These are phyloP conservation scores for Rhytidhysteron rufulum DNA, from an alignment of 2,329 filamentous ascomycete genomes.

Conservation along the genomic window DNA sequence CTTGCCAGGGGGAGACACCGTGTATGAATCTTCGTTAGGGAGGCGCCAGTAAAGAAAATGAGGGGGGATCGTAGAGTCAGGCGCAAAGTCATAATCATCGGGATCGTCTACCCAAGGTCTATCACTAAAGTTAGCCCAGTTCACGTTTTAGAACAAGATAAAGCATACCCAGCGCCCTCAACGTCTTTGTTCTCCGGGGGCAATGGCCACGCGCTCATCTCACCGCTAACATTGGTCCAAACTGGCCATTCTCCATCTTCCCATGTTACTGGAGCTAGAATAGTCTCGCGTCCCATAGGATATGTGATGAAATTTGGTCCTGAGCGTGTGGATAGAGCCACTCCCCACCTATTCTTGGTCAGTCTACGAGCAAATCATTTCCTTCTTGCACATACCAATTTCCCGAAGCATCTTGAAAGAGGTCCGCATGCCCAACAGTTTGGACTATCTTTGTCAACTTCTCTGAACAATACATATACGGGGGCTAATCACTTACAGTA, in stretches of 20 bases:
- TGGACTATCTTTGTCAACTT: too few species aligned
- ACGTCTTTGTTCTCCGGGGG: slow-evolving; percentile 32
- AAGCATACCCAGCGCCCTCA: slow-evolving; percentile 34
- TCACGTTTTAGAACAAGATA: too few species aligned
- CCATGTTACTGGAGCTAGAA: slow-evolving; percentile 25
- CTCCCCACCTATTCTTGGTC: slow-evolving; percentile 16
- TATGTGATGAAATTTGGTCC: slow-evolving; percentile 21
- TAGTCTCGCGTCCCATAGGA: slow-evolving; percentile 26
- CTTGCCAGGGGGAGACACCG: slow-evolving; percentile 44
- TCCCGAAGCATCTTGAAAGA: slow-evolving; percentile 21
- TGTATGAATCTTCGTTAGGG: slow-evolving; percentile 44
- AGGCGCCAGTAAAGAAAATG: slow-evolving; percentile 56
- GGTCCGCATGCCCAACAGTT: slow-evolving; percentile 23
- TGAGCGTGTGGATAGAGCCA: slow-evolving; percentile 21
- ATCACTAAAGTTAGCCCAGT: too few species aligned
- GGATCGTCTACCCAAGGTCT: slow-evolving; percentile 39
- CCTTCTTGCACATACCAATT: slow-evolving; percentile 13
- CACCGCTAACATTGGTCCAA: slow-evolving; percentile 39
- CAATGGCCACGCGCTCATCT: slow-evolving; percentile 42
- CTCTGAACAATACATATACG: too few species aligned
- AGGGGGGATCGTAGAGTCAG: slow-evolving; percentile 43
- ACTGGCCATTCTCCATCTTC: slow-evolving; percentile 41
- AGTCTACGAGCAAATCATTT: neutral
- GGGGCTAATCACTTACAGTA: slow-evolving; percentile 35
- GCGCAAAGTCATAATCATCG: slow-evolving; percentile 45